phyloP scores from a whole-genome alignment of 2,329 filamentous ascomycete species.

The Davidsoniella neocaledoniae region DNA sequence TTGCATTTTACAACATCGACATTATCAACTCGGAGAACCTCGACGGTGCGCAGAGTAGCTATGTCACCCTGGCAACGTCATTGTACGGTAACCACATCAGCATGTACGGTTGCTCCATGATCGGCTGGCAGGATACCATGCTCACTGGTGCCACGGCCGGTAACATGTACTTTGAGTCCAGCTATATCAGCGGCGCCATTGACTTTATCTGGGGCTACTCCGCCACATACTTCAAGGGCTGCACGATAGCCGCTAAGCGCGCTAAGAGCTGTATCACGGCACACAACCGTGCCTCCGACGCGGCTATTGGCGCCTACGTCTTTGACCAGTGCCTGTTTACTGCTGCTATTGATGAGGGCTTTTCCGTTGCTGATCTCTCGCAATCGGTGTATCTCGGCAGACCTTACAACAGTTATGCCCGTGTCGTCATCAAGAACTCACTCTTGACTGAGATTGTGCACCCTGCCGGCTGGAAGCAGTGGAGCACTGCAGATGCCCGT shows the following conservation, averaged over 20 bases:
- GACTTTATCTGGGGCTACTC: conserved; percentile 23
- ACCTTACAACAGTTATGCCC: conserved; percentile 29
- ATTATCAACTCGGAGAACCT: conserved; percentile 29
- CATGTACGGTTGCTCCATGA: conserved; percentile 26
- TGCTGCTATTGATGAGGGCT: conserved; percentile 14
- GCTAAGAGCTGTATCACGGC: conserved; percentile 19
- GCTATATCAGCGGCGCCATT: conserved; percentile 29
- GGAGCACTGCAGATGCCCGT: conserved; percentile 30
- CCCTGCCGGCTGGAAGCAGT: conserved; percentile 38
- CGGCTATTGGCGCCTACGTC: conserved; percentile 21
- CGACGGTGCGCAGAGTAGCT: conserved; percentile 29
- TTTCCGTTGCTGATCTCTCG: neutral
- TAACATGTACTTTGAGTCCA: conserved; percentile 29
- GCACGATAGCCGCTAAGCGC: conserved; percentile 19
- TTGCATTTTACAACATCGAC: conserved; percentile 47
- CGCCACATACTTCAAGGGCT: conserved; percentile 24
- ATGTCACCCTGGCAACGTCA: conserved; percentile 22
- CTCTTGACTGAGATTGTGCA: conserved; percentile 39
- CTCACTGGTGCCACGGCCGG: conserved; percentile 24
- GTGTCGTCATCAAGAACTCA: conserved; percentile 32
- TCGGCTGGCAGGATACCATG: conserved; percentile 34
- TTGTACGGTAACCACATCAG: conserved; percentile 7
- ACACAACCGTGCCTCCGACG: conserved; percentile 23
- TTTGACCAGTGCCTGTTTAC: conserved; percentile 21
- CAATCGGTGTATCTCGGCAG: conserved; percentile 26